Base-by-base conservation (phyloP, 306 rosid species). In the Citrullus mucosospermus region DNA sequence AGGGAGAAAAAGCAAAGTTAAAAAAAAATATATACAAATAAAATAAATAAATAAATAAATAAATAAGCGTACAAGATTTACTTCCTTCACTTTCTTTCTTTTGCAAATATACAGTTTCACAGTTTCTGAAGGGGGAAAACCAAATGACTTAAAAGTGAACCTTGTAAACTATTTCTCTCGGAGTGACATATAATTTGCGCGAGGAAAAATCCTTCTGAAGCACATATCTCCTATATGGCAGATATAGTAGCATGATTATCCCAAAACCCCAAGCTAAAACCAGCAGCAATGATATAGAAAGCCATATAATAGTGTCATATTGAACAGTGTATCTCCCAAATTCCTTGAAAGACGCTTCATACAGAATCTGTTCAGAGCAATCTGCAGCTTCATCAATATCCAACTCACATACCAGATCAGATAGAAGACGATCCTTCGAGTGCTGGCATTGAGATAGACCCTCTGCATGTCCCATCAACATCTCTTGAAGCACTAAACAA, bases 181-280 rank as follows among this genome's bases (percentile, higher is more conserved):
- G 89, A 6, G 98, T 93, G 80, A 92, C 93, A 84, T 87, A 89
- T 78, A 94, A 82, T 82, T 84, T 90, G 51, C 97, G 98, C 1
- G 96, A 88, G 22, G 89, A 82, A 48, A 90, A 76, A 78, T 94
- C 96, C 88, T 90, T 94, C 78, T 65, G 90, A 80, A 92, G 91
- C 76, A 92, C 88, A 58, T 87, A 88, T 87, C 94, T 89, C 82
- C 83, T 81, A 63, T 89, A 39, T 76, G 98, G 98, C 39, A 94
- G 90, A 88, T 92, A 94, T 57, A 94, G 86, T 80, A 94, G 87
- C 97, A 94, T 89, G 68, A 94, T 71, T 80, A 94, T 78, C 41
- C 98, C 98, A 80, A 87, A 59, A 76, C 98, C 97, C 98, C 98
- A 95, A 77, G 97, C 98, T 81, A 91, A 85, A 73, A 90, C 88